These are phyloP conservation scores for Lithospermum erythrorhizon DNA, from an alignment of 257 asterid species.

Conservation along the genomic window DNA sequence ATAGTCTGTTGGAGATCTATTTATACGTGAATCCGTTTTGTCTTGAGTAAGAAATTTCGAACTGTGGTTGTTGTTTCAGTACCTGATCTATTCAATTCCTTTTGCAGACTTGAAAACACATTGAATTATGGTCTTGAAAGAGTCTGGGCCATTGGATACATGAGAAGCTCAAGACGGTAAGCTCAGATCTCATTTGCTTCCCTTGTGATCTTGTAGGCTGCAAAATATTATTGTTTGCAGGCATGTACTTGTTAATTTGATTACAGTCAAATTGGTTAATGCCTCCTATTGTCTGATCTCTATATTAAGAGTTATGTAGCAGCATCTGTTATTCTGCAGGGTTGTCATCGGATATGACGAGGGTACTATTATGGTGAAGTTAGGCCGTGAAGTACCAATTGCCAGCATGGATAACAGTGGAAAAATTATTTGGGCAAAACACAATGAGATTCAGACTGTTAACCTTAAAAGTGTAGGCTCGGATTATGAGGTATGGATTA, in stretches of 20 bases:
- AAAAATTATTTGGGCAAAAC: conserved; percentile 92
- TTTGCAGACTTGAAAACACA: conserved; percentile 84
- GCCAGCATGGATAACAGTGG: conserved; percentile 97
- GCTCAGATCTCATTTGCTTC: conserved; percentile 12
- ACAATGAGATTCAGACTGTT: conserved; percentile 92
- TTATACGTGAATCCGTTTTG: too few species aligned
- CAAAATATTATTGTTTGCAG: conserved; percentile 5
- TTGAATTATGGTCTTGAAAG: conserved; percentile 95
- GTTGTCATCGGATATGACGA: conserved; percentile 95
- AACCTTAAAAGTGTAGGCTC: conserved; percentile 87
- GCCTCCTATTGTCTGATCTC: background rate
- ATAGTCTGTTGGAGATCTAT: too few species aligned
- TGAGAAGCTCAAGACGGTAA: conserved; percentile 87
- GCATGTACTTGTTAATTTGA: background rate
- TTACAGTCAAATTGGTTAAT: background rate
- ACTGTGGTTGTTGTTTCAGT: background rate
- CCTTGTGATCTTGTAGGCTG: background rate
- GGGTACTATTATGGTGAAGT: conserved; percentile 96
- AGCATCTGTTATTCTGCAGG: conserved; percentile 27
- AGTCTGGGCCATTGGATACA: conserved; percentile 94
- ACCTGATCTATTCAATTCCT: background rate
- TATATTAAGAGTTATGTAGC: background rate
- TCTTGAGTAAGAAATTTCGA: too few species aligned
- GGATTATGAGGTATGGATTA: conserved; percentile 55
- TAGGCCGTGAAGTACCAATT: conserved; percentile 93